Percentiles rank a stretch among this genome's conserved stretches.
Conservation (phyloP, 2,329 filamentous ascomycete species). For the Ascochyta lentis region DNA sequence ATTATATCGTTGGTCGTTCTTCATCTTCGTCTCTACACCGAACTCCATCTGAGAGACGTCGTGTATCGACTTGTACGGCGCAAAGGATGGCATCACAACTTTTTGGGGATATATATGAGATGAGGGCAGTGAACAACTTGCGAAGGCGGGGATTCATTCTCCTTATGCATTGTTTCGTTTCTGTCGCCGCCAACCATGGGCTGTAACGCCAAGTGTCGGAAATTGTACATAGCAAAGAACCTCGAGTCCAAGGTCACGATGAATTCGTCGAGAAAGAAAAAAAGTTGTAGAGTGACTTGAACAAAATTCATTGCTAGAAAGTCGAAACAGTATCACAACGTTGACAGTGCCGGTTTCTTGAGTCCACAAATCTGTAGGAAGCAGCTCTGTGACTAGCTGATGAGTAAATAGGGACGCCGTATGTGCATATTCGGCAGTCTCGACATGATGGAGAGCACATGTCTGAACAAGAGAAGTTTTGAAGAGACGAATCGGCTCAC, state of each 20-base stretch:
- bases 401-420: too few relatives aligned
- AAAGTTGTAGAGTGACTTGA: neutral
- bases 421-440: too few relatives aligned
- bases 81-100: conserved; percentile 13
- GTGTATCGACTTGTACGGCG: conserved; percentile 23
- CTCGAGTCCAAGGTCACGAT: neutral
- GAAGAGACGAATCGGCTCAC: too few relatives aligned
- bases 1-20: conserved; percentile 34
- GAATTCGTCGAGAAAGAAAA: neutral
- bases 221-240: neutral
- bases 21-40: conserved; percentile 17
- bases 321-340: neutral
- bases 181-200: conserved; percentile 23
- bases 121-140: neutral
- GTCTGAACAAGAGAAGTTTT: too few relatives aligned
- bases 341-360: too few relatives aligned
- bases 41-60: conserved; percentile 19
- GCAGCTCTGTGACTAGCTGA: too few relatives aligned
- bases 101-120: neutral
- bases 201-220: conserved; percentile 40
- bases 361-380: too few relatives aligned
- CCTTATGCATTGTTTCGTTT: conserved; percentile 7
- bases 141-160: neutral
- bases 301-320: neutral
- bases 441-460: too few relatives aligned